Base-by-base conservation (phyloP, 2,329 filamentous ascomycete species). In the Cladophialophora bantiana region DNA sequence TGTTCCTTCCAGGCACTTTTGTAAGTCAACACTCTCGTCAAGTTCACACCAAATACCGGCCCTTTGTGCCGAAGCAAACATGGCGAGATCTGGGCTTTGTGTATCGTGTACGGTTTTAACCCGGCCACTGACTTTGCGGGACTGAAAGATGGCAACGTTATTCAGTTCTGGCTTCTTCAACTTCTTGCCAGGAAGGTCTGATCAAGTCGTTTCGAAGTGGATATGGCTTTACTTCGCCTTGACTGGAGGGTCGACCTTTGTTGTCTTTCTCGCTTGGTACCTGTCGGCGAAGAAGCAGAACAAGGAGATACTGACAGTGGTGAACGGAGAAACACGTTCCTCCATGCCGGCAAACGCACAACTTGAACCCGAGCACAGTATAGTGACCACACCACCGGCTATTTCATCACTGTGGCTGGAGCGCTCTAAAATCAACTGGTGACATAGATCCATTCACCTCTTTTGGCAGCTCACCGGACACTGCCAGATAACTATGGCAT, bases 1-100 rank as follows among this genome's bases (percentile, higher is more conserved):
- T 77, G 2, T 81, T 81, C 66, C 75, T 81, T 1, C 80, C 80
- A 1, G 78, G 75, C 0, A 80, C 78, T 12, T 81, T 81, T 67
- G 45, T 48, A 48, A 26, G 45, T 48, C 18, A 26, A 3, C 10
- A 4, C 18, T 26, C 45, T 13, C 5, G 4, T 6, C 45, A 26
- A n/a, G 6, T 48, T 48, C 45, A 26, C 18, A 9, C 20, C 2
- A 7, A 10, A 4, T 26, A 1, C 45, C 20, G 7, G 26, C 6
- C 18, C 45, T 26, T 26, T 15, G 4, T 9, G 20, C 7, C 18
- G 20, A 2, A 48, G n/a, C 18, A 18, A 18, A 12, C 45, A 2
- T 48, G 4, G 45, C 18, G 26, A 10, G 7, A 7, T 13, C n/a
- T n/a, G 42, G 9, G 15, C 7, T 5, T 9, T 9, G 7, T 18